These are phyloP conservation scores for Podospora australis DNA, from an alignment of 495 filamentous ascomycete species.

Conservation along the genomic window DNA sequence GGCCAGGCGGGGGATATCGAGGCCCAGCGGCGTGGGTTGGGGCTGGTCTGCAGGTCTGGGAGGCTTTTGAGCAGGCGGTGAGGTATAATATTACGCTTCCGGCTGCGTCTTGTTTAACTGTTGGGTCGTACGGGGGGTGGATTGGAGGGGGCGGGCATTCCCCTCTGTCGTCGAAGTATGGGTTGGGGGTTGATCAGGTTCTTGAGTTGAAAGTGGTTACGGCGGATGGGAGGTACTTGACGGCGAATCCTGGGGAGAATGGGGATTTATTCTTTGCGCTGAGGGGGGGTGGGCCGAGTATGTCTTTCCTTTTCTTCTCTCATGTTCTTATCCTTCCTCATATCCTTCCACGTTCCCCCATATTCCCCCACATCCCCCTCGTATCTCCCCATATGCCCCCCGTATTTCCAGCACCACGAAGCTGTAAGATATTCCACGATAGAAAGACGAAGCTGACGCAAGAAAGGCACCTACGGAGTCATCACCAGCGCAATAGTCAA, in stretches of 20 bases:
- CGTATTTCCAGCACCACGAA: no score
- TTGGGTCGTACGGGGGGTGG: constrained; percentile 30
- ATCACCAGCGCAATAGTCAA: constrained; percentile 46
- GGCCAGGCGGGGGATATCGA: constrained; percentile 3
- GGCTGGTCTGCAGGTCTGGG: constrained; percentile 5
- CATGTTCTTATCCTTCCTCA: not conserved
- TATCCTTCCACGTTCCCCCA: no score
- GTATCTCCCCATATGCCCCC: no score
- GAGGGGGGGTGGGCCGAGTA: constrained; percentile 28
- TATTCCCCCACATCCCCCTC: no score
- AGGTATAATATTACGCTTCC: constrained; percentile 13
- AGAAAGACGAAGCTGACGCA: not conserved
- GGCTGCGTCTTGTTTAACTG: constrained; percentile 24
- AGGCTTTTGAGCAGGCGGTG: constrained; percentile 13
- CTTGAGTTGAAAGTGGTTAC: constrained; percentile 39
- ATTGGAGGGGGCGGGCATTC: constrained; percentile 39
- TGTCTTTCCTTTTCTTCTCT: not conserved
- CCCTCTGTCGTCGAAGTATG: constrained; percentile 23
- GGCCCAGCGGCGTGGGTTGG: constrained; percentile 9
- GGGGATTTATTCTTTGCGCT: constrained; percentile 46
- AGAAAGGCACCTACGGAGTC: constrained; percentile 49
- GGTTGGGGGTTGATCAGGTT: constrained; percentile 39
- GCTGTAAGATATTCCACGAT: no score
- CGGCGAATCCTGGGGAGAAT: constrained; percentile 31
- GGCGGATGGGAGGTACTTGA: constrained; percentile 36